Base-by-base conservation (phyloP, 179 eudicot genomes). In the Corrigiola litoralis region DNA sequence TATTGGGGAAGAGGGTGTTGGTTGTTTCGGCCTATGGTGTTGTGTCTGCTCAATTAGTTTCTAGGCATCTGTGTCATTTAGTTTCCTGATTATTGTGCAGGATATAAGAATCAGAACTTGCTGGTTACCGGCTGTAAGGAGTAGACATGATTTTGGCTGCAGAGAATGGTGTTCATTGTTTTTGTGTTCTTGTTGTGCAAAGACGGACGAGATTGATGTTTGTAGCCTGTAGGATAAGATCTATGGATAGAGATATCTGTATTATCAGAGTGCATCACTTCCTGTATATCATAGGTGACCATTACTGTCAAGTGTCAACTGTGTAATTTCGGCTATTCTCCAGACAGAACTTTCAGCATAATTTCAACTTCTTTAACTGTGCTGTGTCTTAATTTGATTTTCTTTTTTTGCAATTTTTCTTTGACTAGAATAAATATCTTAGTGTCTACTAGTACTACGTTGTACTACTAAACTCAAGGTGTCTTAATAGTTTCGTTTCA, bases 21-120 rank as follows among this genome's bases (percentile, higher is more conserved):
- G n/a, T n/a, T n/a, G n/a, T n/a, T 4, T 45, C 29, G 20, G 21
- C 20, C 33, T 18, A 8, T 47, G 4, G 5, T 20, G 2, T 29
- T 5, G 12, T 32, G 17, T 20, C 17, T 46, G 7, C 23, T 32
- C 20, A 31, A 27, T 49, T 18, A n/a, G 13, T 14, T 50, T 36
- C 12, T 13, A 21, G 65, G 36, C 21, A 3, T 29, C 8, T 18
- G 37, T 46, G 25, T 6, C 18, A 23, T 12, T 38, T 48, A 16
- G 6, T 27, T 40, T 37, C 57, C 42, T 48, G 72, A 34, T 38
- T 57, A 23, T 21, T 16, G 5, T 20, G 44, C 70, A 69, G 66
- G 48, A 8, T 61, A 16, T 40, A 51, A 33, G 33, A 58, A 24
- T 42, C 17, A 34, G 18, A 2, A 37, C 69, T 29, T 4, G 55